Evolutionary conservation across 257 asterid genomes (phyloP).

Genomic region (Solanum ossicruentum): DNA sequence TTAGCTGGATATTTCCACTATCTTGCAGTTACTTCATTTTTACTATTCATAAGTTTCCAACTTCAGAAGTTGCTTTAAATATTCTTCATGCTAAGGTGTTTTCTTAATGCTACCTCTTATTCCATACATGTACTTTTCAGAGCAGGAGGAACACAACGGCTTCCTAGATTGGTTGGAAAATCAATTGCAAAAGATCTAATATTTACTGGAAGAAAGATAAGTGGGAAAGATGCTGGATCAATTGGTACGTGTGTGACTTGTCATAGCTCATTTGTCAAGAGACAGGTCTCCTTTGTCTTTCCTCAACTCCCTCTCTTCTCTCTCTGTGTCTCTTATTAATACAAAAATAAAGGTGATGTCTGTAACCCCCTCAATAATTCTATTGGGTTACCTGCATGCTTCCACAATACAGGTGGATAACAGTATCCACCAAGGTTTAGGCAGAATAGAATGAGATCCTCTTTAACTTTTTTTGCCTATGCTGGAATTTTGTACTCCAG

Average conservation of each 20-base stretch:
- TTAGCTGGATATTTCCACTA: neutral
- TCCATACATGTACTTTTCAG: constrained; percentile 27
- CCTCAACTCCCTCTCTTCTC: neutral
- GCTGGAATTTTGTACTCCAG: neutral
- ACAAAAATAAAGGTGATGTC: neutral
- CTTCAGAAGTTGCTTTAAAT: neutral
- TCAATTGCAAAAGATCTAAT: constrained; percentile 57
- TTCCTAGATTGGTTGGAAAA: constrained; percentile 87
- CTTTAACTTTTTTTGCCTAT: neutral
- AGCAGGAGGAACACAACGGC: constrained; percentile 96
- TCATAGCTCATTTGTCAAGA: neutral
- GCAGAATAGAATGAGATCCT: neutral
- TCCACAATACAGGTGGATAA: neutral
- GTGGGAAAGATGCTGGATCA: constrained; percentile 21
- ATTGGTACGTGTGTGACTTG: constrained; percentile 11
- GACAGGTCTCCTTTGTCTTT: neutral
- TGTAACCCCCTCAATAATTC: neutral
- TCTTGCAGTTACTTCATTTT: neutral
- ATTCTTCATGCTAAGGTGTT: neutral
- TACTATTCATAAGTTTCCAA: neutral
- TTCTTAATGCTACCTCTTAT: constrained; percentile 1
- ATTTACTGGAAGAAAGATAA: constrained; percentile 18
- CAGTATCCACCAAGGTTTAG: neutral
- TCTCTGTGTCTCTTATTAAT: neutral
- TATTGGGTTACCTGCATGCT: neutral